Evolutionary conservation across 768 basidiomycete species (phyloP).

Genomic region (Leccinum rimulosum): DNA sequence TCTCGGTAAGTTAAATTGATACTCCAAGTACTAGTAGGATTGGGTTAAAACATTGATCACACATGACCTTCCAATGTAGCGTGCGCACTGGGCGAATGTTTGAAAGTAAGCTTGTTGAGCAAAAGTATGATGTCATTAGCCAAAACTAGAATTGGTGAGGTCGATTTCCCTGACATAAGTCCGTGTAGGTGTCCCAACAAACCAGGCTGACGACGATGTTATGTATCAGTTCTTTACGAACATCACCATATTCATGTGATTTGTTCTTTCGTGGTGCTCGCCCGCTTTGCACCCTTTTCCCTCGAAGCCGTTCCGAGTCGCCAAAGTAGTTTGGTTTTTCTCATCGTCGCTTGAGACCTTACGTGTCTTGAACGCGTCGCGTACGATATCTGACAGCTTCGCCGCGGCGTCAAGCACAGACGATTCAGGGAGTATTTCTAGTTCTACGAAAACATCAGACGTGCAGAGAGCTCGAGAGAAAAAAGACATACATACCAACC

Average conservation of each 20-base stretch:
- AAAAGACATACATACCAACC: background rate
- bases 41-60: no score
- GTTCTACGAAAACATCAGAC: background rate
- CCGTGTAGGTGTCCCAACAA: background rate
- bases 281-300: background rate
- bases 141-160: background rate
- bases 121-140: background rate
- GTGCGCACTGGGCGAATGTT: background rate
- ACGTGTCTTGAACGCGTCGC: background rate
- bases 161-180: background rate
- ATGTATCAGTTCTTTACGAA: background rate
- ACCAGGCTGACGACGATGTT: background rate
- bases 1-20: no score
- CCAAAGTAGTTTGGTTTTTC: background rate
- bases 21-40: no score
- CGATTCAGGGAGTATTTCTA: background rate
- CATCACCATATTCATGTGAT: no score
- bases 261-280: no score
- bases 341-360: background rate
- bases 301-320: background rate
- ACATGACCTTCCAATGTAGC: slow-evolving; percentile 4
- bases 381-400: background rate
- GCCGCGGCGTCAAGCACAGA: background rate
- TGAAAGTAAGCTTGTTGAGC: background rate
- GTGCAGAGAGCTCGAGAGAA: background rate